These are phyloP conservation scores for Chalciporus sp. DNA, from an alignment of 1,284 basidiomycete genomes.

Conservation along the genomic window DNA sequence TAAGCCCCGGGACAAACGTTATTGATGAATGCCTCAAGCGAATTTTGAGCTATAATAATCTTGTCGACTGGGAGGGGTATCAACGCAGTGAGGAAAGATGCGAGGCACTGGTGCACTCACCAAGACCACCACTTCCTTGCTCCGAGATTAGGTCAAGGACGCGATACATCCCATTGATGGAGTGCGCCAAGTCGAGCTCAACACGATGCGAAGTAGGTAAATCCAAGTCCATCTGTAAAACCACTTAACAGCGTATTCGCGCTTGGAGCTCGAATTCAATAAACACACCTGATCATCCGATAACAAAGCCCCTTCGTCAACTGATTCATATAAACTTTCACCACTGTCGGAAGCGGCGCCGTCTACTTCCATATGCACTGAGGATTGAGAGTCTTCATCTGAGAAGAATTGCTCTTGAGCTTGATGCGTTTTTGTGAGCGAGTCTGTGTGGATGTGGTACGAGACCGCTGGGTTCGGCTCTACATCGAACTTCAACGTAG, in stretches of 20 bases:
- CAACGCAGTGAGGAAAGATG: neutral
- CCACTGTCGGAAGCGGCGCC: slow-evolving; percentile 1
- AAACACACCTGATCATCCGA: slow-evolving; percentile 16
- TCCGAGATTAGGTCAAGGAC: slow-evolving; percentile 56
- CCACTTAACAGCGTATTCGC: neutral
- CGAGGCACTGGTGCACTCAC: slow-evolving; percentile 29
- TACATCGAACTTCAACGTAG: neutral
- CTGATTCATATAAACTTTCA: slow-evolving; percentile 25
- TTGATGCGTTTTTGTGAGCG: neutral
- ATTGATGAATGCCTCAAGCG: slow-evolving; percentile 48
- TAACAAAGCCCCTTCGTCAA: slow-evolving; percentile 6
- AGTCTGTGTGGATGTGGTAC: neutral
- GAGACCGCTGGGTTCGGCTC: neutral
- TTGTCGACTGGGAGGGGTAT: slow-evolving; percentile 48
- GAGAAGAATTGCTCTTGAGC: slow-evolving; percentile 4
- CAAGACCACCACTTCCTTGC: slow-evolving; percentile 50
- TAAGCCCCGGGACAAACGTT: slow-evolving; percentile 46
- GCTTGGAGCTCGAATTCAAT: neutral
- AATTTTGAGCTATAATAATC: slow-evolving; percentile 54
- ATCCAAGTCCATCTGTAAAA: slow-evolving; percentile 27
- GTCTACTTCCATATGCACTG: neutral
- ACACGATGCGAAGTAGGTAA: slow-evolving; percentile 8
- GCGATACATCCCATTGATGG: slow-evolving; percentile 48
- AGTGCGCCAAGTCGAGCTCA: slow-evolving; percentile 28
- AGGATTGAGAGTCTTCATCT: slow-evolving; percentile 10